Base-by-base conservation (phyloP, 164 flowering plant genomes). In the Liquidambar formosana region DNA sequence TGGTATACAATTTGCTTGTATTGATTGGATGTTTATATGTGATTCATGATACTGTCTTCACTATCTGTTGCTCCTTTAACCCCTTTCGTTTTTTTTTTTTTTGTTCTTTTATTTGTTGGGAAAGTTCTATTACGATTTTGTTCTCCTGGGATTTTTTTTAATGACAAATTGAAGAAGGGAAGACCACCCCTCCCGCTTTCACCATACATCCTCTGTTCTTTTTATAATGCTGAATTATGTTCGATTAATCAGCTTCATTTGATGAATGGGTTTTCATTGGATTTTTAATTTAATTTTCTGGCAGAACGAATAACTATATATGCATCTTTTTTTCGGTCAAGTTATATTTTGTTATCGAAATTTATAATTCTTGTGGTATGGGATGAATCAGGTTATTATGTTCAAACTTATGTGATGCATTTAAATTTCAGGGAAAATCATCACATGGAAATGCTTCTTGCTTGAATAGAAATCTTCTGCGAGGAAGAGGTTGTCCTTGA, bases 401-500 rank as follows among this genome's bases (percentile, higher is more conserved):
- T 45, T 5, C 6, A 15, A 45, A n/a, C n/a, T n/a, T n/a, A 13
- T 13, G 22, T 25, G 38, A n/a, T n/a, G 12, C 41, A 8, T 26
- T 60, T 9, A 19, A 64, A 22, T 18, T 44, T 33, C 41, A 33
- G 41, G 41, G 41, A 33, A 33, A 33, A 33, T 33, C 41, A 33
- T 33, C 41, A 33, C 41, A 26, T 64, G 45, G 47, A 18, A 18
- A 12, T 53, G 33, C 26, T 25, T 41, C 22, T 26, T 22, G 26
- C 19, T 19, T 1, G 18, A 38, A 28, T 43, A 2, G 45, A 38
- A 26, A 27, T 18, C 18, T 63, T 18, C 33, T 21, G 33, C 66
- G 63, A 41, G 48, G 77, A 44, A 77, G 74, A 67, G 47, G 43
- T 65, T 48, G 21, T 68, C 44, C 13, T 44, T 44, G 63, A 57